Conservation (phyloP, 768 basidiomycete genomes). For the Russula sp. region DNA sequence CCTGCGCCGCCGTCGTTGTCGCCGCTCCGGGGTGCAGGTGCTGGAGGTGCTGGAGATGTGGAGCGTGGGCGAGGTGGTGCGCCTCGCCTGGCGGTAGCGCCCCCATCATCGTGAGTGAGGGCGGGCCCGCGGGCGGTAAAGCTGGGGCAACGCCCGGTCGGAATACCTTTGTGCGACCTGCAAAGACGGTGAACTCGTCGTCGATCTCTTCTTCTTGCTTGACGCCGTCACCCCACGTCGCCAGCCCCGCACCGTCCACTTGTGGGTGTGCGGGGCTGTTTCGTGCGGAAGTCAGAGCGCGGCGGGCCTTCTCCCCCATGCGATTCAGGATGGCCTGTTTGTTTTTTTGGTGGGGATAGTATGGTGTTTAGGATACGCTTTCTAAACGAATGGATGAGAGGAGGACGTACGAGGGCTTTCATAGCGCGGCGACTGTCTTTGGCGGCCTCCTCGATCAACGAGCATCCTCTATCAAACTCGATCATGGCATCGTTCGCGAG, state of each 20-base stretch:
- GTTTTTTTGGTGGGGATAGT: neutral
- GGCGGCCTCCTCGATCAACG: constrained; percentile 59
- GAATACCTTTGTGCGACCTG: constrained; percentile 58
- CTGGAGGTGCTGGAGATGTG: neutral
- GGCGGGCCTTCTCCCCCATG: constrained; percentile 60
- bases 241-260: constrained; percentile 34
- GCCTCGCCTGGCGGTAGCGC: neutral
- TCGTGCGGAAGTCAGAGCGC: constrained; percentile 39
- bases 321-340: constrained; percentile 50
- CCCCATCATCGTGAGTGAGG: neutral
- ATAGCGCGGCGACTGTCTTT: constrained; percentile 51
- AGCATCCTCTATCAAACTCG: constrained; percentile 60
- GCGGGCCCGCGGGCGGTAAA: neutral
- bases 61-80: neutral
- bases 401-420: constrained; percentile 50
- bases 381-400: neutral
- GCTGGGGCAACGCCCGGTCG: constrained; percentile 35
- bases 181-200: constrained; percentile 64
- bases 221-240: constrained; percentile 32
- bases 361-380: neutral
- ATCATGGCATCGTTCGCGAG: constrained; percentile 59
- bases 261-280: constrained; percentile 28
- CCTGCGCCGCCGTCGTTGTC: too few species aligned
- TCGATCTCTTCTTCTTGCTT: constrained; percentile 48
- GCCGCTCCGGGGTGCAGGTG: too few species aligned